Conservation (phyloP, 768 basidiomycete genomes). For the Termitomyces sp. region DNA sequence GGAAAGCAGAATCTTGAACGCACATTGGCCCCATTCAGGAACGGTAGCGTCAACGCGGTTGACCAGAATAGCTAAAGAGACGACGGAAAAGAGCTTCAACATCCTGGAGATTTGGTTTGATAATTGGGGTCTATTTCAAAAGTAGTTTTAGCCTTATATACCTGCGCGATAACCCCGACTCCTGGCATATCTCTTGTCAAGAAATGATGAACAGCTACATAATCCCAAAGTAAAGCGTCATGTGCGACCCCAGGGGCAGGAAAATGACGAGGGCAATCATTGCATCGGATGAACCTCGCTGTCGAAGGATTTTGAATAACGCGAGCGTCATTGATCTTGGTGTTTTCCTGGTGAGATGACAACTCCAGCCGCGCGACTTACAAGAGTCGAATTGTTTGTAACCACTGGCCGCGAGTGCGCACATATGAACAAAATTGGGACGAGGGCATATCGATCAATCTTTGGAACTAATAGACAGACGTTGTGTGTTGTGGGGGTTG, state of each 20-base stretch:
- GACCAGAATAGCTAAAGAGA: constrained; percentile 21
- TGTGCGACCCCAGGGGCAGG: background rate
- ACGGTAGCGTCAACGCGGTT: constrained; percentile 20
- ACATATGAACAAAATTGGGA: background rate
- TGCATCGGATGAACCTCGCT: constrained; percentile 1
- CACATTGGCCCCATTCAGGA: constrained; percentile 36
- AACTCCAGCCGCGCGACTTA: background rate
- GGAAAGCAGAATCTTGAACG: constrained; percentile 6
- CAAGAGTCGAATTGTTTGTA: no score
- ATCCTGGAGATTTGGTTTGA: constrained; percentile 2
- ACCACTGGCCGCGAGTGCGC: background rate
- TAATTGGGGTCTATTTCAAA: background rate
- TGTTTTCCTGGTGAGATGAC: background rate
- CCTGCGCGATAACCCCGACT: background rate
- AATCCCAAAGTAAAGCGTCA: background rate
- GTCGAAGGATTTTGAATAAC: background rate
- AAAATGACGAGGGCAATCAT: background rate
- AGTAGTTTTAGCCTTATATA: background rate
- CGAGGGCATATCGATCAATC: no score
- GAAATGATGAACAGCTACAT: background rate
- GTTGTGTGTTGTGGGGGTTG: no score
- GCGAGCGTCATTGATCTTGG: no score
- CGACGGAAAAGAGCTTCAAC: constrained; percentile 20
- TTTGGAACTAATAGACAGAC: background rate
- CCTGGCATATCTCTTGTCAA: background rate